Conservation (phyloP, 306 rosid species). For the Potentilla sterilis region DNA sequence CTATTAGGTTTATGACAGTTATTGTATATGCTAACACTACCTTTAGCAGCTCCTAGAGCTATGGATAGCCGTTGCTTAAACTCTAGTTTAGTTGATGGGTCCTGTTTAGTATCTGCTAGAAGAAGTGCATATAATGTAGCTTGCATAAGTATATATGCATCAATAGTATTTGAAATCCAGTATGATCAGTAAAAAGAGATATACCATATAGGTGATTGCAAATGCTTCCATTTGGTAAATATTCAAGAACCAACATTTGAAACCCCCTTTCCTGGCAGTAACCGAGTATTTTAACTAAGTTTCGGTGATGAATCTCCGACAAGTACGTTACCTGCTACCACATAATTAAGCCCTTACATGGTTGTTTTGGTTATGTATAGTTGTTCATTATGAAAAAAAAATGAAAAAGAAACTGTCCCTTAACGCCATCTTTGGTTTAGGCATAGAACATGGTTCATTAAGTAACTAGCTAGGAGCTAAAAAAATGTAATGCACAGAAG, state of each 20-base stretch:
- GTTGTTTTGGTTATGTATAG: background rate
- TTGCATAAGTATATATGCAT: background rate
- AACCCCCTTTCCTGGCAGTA: conserved; percentile 51
- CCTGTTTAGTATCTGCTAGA: conserved; percentile 27
- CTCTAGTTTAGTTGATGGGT: conserved; percentile 38
- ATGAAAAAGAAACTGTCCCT: background rate
- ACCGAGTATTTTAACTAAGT: conserved; percentile 43
- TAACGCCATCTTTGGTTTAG: background rate
- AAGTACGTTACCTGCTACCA: conserved; percentile 33
- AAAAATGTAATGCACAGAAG: conserved; percentile 8
- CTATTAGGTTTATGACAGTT: background rate
- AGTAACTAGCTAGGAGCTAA: background rate
- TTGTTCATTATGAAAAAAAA: background rate
- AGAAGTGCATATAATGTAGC: background rate
- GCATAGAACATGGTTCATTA: background rate
- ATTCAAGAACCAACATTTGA: conserved; percentile 45
- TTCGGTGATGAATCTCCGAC: conserved; percentile 44
- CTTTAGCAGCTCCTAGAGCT: conserved; percentile 48
- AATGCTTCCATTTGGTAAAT: conserved; percentile 43
- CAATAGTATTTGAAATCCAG: background rate
- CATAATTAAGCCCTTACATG: background rate
- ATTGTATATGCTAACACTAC: conserved; percentile 18
- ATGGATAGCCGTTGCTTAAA: conserved; percentile 48
- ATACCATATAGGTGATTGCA: conserved; percentile 48
- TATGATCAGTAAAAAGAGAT: conserved; percentile 4